Base-by-base conservation (phyloP, 169 alveolate genomes). In the Theileria sp. region DNA sequence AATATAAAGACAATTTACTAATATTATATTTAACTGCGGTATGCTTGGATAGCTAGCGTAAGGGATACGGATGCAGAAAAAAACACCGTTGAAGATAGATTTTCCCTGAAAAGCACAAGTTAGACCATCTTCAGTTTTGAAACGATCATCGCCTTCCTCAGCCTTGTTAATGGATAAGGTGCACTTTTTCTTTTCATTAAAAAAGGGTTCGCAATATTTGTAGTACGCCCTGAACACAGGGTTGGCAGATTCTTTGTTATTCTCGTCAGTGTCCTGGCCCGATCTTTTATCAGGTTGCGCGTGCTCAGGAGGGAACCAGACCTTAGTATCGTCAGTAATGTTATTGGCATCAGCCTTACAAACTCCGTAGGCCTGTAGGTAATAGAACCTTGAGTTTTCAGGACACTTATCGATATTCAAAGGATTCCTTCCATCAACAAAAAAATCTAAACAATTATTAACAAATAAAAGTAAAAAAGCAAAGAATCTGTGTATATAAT, bases 51-150 rank as follows among this genome's bases (percentile, higher is more conserved):
- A 44, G 8, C 54, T 44, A 44, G 54, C 1, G 19, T 44, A 44
- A 15, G 17, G 54, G 73, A 56, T 81, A 77, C 72, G 85, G 28
- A 62, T 54, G 68, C 88, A 81, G 70, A 58, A 71, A 69, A 72
- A 56, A 32, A 71, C 72, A 38, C 88, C 88, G 2, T 70, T 60
- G 76, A 75, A 81, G 51, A 65, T 51, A 12, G 68, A 49, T 49
- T 70, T 60, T 9, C 77, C 77, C 32, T 72, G 34, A 58, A 5
- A 9, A 19, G 60, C 44, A 65, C 88, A 81, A 1, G 5, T 15
- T 54, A 81, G 30, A 19, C 62, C 66, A 5, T 30, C 17, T 17
- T 54, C 75, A 36, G 78, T 61, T 28, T 26, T 49, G 88, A 75
- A 81, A 17, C 88, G 79, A 17, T 65, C 79, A 0, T 66, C 54